These are phyloP conservation scores for Sporothrix inflata DNA, from an alignment of 2,329 filamentous ascomycete species.

Conservation along the genomic window DNA sequence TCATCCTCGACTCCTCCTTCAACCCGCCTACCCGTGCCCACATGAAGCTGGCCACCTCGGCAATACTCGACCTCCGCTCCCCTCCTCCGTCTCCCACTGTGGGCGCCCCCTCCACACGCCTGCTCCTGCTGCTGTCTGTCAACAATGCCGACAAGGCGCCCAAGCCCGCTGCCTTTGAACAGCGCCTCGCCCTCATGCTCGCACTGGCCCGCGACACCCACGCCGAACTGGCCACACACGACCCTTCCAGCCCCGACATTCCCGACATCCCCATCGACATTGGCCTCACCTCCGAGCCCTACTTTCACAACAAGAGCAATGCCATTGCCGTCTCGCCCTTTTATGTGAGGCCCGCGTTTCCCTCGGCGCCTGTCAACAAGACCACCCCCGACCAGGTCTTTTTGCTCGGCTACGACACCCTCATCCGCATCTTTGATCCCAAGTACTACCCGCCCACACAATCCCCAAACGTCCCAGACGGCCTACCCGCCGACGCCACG, in stretches of 20 bases:
- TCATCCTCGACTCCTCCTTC: slow-evolving; percentile 69
- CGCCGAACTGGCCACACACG: slow-evolving; percentile 28
- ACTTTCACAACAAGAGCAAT: slow-evolving; percentile 71
- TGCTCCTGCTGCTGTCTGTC: slow-evolving; percentile 63
- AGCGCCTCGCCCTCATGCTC: slow-evolving; percentile 73
- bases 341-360: slow-evolving; percentile 41
- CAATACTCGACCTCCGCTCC: slow-evolving; percentile 40
- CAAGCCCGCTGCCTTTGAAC: slow-evolving; percentile 68
- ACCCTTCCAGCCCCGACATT: neutral
- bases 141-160: slow-evolving; percentile 69
- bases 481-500: slow-evolving; percentile 24
- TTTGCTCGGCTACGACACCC: slow-evolving; percentile 75
- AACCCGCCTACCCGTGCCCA: slow-evolving; percentile 69
- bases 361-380: neutral
- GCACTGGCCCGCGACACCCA: slow-evolving; percentile 63
- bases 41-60: slow-evolving; percentile 58
- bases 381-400: slow-evolving; percentile 60
- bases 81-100: slow-evolving; percentile 5
- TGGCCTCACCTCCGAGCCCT: slow-evolving; percentile 70
- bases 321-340: slow-evolving; percentile 56
- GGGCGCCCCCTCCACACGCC: slow-evolving; percentile 39
- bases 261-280: slow-evolving; percentile 61
- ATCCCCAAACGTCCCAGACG: neutral
- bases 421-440: slow-evolving; percentile 71
- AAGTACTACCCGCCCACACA: slow-evolving; percentile 63